These are phyloP conservation scores for Amanita rimosa DNA, from an alignment of 768 basidiomycete species.

Conservation along the genomic window DNA sequence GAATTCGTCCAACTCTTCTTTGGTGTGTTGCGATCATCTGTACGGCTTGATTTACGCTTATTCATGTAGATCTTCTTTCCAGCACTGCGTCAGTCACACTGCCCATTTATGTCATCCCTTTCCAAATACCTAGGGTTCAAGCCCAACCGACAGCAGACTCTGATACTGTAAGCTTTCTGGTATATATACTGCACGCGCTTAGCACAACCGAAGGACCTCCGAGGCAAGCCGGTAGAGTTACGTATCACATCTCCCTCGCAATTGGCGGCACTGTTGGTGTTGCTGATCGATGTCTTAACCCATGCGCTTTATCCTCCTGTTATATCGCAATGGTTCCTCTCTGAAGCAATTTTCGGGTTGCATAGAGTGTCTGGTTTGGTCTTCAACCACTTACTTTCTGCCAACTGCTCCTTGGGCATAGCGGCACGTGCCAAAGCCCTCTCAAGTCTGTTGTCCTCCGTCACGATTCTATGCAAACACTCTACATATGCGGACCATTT, in stretches of 20 bases:
- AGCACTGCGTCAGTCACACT: constrained; percentile 21
- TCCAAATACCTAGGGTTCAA: constrained; percentile 23
- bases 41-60: background rate
- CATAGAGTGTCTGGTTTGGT: constrained; percentile 24
- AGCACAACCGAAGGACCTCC: constrained; percentile 20
- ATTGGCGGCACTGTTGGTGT: constrained; percentile 33
- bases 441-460: background rate
- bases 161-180: background rate
- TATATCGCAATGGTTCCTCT: constrained; percentile 36
- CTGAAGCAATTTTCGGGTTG: constrained; percentile 32
- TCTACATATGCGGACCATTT: background rate
- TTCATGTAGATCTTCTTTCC: constrained; percentile 22
- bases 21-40: constrained; percentile 21
- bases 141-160: background rate
- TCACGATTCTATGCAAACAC: background rate
- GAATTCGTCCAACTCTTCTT: constrained; percentile 29
- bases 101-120: constrained; percentile 27
- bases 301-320: constrained; percentile 29
- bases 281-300: constrained; percentile 32
- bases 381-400: constrained; percentile 23
- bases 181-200: background rate
- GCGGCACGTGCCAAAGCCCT: background rate
- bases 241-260: constrained; percentile 26
- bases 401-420: constrained; percentile 15
- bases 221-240: constrained; percentile 22